Evolutionary conservation across 441 rosid species (phyloP).

Genomic region (Populus hybrid): DNA sequence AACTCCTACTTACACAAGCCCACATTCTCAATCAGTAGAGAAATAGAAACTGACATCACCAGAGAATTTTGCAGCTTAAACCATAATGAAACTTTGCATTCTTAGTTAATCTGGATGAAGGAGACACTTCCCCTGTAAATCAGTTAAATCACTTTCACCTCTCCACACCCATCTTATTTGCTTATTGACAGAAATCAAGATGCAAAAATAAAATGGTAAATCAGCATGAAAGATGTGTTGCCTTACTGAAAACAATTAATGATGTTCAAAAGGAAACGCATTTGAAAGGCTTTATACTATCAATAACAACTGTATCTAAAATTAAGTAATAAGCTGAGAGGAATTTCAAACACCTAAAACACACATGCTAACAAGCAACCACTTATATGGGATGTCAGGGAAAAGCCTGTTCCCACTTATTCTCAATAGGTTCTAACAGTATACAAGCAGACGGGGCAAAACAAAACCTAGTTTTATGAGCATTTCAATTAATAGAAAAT

Average conservation of each 20-base stretch:
- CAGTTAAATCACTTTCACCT: not conserved
- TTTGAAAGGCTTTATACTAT: not conserved
- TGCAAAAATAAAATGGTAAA: not conserved
- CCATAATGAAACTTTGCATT: not conserved
- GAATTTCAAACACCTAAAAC: not conserved
- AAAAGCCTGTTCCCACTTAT: not conserved
- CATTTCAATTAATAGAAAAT: not conserved
- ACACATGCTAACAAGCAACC: not conserved
- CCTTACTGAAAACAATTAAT: not conserved
- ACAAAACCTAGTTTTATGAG: not conserved
- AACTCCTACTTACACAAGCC: not conserved
- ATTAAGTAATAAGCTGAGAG: not conserved
- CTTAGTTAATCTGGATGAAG: not conserved
- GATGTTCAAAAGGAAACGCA: not conserved
- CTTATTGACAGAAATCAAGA: not conserved
- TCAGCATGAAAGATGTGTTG: not conserved
- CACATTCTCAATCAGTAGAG: not conserved
- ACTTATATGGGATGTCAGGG: not conserved
- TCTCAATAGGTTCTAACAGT: not conserved
- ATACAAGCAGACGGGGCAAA: not conserved
- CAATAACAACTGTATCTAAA: not conserved
- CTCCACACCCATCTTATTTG: not conserved
- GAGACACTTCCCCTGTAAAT: not conserved
- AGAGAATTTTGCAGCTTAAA: not conserved
- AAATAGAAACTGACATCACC: not conserved